A percentile compares a stretch with the other conserved stretches of the same genome.
Conservation (phyloP, 768 basidiomycete species). For the Stropharia rugosoannulata region DNA sequence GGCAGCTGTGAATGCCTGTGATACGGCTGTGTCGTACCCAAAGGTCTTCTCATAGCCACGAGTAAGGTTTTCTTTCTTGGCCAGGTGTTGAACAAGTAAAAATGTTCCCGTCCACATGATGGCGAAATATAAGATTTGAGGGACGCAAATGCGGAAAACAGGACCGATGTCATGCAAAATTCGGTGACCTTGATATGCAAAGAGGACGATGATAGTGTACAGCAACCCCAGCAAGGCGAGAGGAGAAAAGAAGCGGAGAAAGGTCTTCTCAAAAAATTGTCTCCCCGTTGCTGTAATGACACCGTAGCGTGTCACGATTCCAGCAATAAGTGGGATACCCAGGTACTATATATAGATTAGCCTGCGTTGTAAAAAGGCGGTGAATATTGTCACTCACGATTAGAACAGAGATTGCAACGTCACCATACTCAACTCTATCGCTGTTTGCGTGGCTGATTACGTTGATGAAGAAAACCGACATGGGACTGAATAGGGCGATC, state of each 20-base stretch:
- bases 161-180: conserved; percentile 73
- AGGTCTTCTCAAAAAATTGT: conserved; percentile 49
- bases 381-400: conserved; percentile 48
- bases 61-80: conserved; percentile 27
- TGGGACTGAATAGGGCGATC: conserved; percentile 75
- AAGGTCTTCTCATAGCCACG: conserved; percentile 15
- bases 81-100: conserved; percentile 48
- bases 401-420: conserved; percentile 64
- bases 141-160: conserved; percentile 81
- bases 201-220: conserved; percentile 78
- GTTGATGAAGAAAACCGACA: conserved; percentile 72
- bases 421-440: conserved; percentile 53
- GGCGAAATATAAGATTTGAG: conserved; percentile 75
- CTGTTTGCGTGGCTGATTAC: conserved; percentile 51
- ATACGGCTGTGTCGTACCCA: conserved; percentile 72
- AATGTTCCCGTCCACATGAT: conserved; percentile 76
- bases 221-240: conserved; percentile 73
- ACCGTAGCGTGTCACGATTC: conserved; percentile 63
- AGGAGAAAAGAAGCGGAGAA: conserved; percentile 70
- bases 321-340: conserved; percentile 77
- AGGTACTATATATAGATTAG: conserved; percentile 54
- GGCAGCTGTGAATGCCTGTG: conserved; percentile 78
- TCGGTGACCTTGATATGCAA: conserved; percentile 66
- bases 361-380: background rate
- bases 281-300: conserved; percentile 46